Percentiles rank a stretch among this genome's conserved stretches.
Evolutionary conservation across 1,284 basidiomycete species (phyloP).

Genomic region (Exsudoporus floridanus): DNA sequence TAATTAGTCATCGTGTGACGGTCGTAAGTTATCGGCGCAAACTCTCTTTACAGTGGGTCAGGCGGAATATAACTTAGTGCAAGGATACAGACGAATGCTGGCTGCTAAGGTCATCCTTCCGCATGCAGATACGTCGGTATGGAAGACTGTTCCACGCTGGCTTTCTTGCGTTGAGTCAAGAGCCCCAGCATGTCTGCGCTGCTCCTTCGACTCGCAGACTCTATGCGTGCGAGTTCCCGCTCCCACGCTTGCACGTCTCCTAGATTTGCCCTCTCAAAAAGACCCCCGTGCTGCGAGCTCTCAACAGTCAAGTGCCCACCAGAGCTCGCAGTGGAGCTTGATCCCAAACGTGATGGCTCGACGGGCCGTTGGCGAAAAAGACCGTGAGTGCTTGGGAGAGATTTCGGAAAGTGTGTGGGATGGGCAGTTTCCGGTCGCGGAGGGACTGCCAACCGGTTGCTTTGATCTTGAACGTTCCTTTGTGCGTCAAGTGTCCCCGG

Average conservation of each 20-base stretch:
- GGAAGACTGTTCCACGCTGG: conserved; percentile 22
- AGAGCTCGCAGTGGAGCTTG: conserved; percentile 38
- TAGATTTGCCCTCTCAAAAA: conserved; percentile 34
- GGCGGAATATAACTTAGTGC: conserved; percentile 8
- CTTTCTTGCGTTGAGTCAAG: conserved; percentile 47
- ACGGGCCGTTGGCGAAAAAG: conserved; percentile 26
- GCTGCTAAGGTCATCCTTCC: conserved; percentile 23
- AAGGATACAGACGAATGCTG: background rate
- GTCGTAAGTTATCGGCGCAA: conserved; percentile 5
- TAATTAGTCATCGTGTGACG: conserved; percentile 6
- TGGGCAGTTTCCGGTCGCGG: conserved; percentile 34
- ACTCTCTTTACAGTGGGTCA: conserved; percentile 10
- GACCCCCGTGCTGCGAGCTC: conserved; percentile 22
- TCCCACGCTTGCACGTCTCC: conserved; percentile 67
- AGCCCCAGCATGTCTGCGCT: conserved; percentile 61
- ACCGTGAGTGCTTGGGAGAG: conserved; percentile 8
- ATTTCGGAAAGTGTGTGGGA: conserved; percentile 17
- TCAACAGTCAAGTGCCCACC: conserved; percentile 29
- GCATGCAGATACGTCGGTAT: conserved; percentile 30
- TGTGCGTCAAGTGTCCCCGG: conserved; percentile 36
- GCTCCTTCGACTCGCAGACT: conserved; percentile 58
- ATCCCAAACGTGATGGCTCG: conserved; percentile 21
- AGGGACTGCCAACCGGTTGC: conserved; percentile 16
- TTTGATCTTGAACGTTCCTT: conserved; percentile 18
- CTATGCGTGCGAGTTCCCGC: conserved; percentile 70